phyloP scores from a whole-genome alignment of 2,329 filamentous ascomycete genomes.

The Diaporthe ilicicola region DNA sequence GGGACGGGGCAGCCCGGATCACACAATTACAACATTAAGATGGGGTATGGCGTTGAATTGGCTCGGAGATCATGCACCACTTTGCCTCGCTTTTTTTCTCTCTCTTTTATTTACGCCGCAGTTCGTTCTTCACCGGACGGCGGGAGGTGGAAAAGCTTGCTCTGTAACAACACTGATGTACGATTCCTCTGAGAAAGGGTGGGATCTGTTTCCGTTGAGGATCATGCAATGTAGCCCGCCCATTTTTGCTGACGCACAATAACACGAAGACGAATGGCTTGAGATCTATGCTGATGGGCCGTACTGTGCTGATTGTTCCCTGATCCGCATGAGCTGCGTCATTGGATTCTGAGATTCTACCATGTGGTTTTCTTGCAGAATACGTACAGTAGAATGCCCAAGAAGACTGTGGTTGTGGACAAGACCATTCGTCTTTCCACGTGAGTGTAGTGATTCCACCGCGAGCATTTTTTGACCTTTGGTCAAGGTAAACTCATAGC shows the following conservation, averaged over 20 bases:
- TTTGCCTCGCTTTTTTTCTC: constrained; percentile 3
- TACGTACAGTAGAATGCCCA: not conserved
- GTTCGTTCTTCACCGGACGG: not conserved
- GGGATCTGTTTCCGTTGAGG: constrained; percentile 15
- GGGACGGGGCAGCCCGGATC: not conserved
- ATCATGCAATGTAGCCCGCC: not conserved
- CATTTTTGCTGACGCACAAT: not conserved
- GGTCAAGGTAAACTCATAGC: constrained; percentile 48
- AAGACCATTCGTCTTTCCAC: not conserved
- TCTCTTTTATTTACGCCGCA: too few species aligned
- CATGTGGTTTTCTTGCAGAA: not conserved
- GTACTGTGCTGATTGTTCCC: not conserved
- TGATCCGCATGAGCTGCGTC: not conserved
- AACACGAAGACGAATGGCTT: not conserved
- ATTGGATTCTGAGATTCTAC: too few species aligned
- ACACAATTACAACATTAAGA: constrained; percentile 3
- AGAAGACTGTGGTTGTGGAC: not conserved
- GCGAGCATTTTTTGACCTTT: not conserved
- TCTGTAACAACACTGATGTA: constrained; percentile 21
- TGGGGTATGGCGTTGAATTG: constrained; percentile 10
- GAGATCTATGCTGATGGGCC: not conserved
- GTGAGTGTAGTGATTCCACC: not conserved
- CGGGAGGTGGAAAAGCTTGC: not conserved
- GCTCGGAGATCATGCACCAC: not conserved
- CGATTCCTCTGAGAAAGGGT: constrained; percentile 7